Conservation (phyloP, 257 asterid genomes). For the Rhazya stricta region DNA sequence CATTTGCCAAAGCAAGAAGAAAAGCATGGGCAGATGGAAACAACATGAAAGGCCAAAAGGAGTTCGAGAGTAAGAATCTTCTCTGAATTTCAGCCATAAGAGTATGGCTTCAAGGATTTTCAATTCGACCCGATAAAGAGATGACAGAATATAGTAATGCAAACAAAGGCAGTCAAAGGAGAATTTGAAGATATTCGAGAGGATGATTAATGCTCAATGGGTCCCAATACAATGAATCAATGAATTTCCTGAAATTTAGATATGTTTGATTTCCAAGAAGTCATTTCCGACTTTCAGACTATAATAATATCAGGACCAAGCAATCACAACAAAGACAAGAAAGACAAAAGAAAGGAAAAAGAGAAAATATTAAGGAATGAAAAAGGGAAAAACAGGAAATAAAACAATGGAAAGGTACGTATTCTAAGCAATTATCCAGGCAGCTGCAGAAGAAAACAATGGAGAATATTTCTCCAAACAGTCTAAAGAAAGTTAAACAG, state of each 20-base stretch:
- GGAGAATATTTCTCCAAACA: conserved; percentile 34
- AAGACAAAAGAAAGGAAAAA: conserved; percentile 25
- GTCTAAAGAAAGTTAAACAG: conserved; percentile 35
- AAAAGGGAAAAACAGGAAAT: conserved; percentile 38
- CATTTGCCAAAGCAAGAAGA: conserved; percentile 88
- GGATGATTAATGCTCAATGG: conserved; percentile 58
- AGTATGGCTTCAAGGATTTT: conserved; percentile 63
- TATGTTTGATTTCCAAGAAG: conserved; percentile 38
- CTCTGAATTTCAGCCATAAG: conserved; percentile 64
- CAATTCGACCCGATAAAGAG: conserved; percentile 48
- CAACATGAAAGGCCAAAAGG: conserved; percentile 78
- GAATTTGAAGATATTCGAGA: conserved; percentile 45
- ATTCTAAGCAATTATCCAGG: conserved; percentile 40
- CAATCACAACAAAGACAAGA: conserved; percentile 44
- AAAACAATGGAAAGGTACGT: conserved; percentile 35
- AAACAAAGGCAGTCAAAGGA: conserved; percentile 64
- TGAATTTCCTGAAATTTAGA: conserved; percentile 52
- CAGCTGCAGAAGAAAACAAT: conserved; percentile 32
- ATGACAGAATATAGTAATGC: conserved; percentile 44
- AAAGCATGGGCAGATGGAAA: conserved; percentile 61
- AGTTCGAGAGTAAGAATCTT: conserved; percentile 52
- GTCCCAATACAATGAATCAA: conserved; percentile 51
- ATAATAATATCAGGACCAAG: conserved; percentile 45
- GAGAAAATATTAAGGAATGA: conserved; percentile 41
- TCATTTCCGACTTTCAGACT: conserved; percentile 43